Evolutionary conservation across 257 asterid genomes (phyloP).

Genomic region (Rubia yunnanensis): DNA sequence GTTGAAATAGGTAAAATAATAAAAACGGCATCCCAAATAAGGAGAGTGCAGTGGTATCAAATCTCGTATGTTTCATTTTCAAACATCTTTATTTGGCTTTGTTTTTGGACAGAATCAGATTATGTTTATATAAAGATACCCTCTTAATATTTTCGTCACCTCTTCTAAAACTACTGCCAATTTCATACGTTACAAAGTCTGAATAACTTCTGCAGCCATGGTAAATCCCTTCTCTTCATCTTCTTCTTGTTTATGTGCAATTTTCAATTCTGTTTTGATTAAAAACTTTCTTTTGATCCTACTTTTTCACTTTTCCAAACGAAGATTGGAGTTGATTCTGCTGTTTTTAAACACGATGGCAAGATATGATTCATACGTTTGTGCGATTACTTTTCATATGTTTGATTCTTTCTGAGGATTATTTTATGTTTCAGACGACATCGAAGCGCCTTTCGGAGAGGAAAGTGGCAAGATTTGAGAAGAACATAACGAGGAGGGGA

Average conservation of each 20-base stretch:
- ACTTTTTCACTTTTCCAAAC: too few relatives aligned
- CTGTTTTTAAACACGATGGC: not conserved
- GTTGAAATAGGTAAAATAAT: not conserved
- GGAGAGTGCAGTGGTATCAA: not conserved
- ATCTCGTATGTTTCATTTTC: not conserved
- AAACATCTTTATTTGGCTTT: not conserved
- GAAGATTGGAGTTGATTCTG: too few relatives aligned
- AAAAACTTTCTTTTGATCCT: not conserved
- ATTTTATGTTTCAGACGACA: slow-evolving; percentile 41
- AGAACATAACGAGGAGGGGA: slow-evolving; percentile 73
- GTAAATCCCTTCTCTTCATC: not conserved
- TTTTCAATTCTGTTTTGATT: not conserved
- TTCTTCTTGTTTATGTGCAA: not conserved
- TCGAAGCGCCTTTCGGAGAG: slow-evolving; percentile 69
- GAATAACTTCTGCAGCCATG: slow-evolving; percentile 1
- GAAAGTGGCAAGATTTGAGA: slow-evolving; percentile 83
- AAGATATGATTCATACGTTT: not conserved
- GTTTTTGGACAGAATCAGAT: not conserved
- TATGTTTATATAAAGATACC: not conserved
- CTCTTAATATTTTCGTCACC: not conserved
- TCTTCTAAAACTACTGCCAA: not conserved
- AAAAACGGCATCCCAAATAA: not conserved
- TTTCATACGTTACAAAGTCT: not conserved
- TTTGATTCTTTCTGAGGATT: not conserved
- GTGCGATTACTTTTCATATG: not conserved